A percentile compares a stretch with the other conserved stretches of the same genome.
Conservation (phyloP, 2,329 filamentous ascomycete genomes). For the Onygena corvina region DNA sequence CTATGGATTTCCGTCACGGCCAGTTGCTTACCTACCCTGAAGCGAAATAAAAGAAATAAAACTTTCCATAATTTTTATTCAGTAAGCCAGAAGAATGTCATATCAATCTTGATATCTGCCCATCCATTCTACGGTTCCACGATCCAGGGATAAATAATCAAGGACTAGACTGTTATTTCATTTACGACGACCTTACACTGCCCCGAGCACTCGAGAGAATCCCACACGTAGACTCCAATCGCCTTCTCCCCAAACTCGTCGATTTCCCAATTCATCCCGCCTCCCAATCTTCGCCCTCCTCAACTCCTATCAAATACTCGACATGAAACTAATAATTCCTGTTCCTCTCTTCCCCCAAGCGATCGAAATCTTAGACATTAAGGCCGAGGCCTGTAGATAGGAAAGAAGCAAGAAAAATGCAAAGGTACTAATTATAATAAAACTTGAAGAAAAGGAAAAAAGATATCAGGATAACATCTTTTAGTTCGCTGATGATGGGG, state of each 20-base stretch:
- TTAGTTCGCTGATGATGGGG: neutral
- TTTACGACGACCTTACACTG: too few relatives aligned
- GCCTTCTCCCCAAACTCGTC: too few relatives aligned
- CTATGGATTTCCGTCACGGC: neutral
- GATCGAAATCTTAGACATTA: neutral
- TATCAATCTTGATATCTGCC: too few relatives aligned
- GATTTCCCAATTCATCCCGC: too few relatives aligned
- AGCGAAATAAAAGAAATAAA: neutral
- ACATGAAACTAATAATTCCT: too few relatives aligned
- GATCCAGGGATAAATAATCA: too few relatives aligned
- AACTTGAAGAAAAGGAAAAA: neutral
- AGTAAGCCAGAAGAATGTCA: too few relatives aligned
- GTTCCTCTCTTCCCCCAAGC: neutral
- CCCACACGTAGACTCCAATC: too few relatives aligned
- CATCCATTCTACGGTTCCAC: too few relatives aligned
- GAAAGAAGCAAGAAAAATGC: neutral
- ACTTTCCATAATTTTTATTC: neutral
- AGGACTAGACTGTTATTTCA: neutral
- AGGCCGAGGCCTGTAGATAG: neutral
- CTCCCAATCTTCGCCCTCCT: neutral
- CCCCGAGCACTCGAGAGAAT: too few relatives aligned
- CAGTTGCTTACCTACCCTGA: neutral
- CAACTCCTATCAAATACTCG: neutral
- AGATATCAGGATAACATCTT: neutral
- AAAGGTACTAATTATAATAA: neutral